Evolutionary conservation across 768 basidiomycete genomes (phyloP).

Genomic region (Pisolithus orientalis): DNA sequence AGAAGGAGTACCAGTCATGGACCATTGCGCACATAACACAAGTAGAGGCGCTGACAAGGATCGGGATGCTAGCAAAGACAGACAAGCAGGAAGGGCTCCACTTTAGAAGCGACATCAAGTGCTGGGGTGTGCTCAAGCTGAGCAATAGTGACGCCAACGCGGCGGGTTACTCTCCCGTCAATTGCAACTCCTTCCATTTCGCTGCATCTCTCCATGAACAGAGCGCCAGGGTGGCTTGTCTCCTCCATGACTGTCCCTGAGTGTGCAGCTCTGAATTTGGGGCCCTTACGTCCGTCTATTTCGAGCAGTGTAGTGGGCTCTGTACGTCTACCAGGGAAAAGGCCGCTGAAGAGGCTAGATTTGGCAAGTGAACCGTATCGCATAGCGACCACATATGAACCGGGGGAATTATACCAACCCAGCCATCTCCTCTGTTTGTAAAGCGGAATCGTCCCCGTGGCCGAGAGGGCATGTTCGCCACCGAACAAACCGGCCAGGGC

Average conservation of each 20-base stretch:
- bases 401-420: slow-evolving; percentile 34
- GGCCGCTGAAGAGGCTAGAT: slow-evolving; percentile 12
- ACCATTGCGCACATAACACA: slow-evolving; percentile 20
- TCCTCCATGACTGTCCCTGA: slow-evolving; percentile 12
- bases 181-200: background rate
- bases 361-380: slow-evolving; percentile 25
- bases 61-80: slow-evolving; percentile 20
- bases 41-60: slow-evolving; percentile 14
- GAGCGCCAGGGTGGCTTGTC: slow-evolving; percentile 10
- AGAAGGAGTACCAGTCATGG: slow-evolving; percentile 26
- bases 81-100: background rate
- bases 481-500: slow-evolving; percentile 32
- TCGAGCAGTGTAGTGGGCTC: slow-evolving; percentile 13
- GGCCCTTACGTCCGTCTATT: slow-evolving; percentile 10
- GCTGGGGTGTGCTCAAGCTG: slow-evolving; percentile 1
- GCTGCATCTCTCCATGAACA: slow-evolving; percentile 7
- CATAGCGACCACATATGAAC: slow-evolving; percentile 29
- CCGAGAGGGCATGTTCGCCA: slow-evolving; percentile 32
- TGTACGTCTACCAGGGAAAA: slow-evolving; percentile 11
- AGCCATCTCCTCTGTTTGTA: slow-evolving; percentile 26
- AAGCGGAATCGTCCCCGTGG: slow-evolving; percentile 30
- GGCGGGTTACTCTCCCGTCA: background rate
- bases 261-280: slow-evolving; percentile 6
- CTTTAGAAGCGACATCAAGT: background rate
- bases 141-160: slow-evolving; percentile 7